These are phyloP conservation scores for Oenanthe sinensis DNA, from an alignment of 129 eudicot species.

Conservation along the genomic window DNA sequence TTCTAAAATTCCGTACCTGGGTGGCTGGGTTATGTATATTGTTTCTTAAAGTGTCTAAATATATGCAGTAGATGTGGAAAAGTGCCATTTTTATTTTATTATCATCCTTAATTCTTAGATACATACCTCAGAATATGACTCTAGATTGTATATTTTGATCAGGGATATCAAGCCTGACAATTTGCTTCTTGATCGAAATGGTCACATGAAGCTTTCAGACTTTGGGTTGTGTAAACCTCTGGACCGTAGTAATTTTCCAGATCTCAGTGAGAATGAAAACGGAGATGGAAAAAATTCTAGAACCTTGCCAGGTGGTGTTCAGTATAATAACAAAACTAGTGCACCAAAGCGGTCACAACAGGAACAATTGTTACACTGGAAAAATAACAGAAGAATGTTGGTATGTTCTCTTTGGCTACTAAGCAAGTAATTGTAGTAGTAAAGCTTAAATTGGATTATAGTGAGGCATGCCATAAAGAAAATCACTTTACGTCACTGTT, in stretches of 20 bases:
- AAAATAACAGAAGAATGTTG: conserved; percentile 24
- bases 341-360: conserved; percentile 15
- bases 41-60: neutral
- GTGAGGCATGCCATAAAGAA: conserved; percentile 1
- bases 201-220: conserved; percentile 23
- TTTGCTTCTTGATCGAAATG: conserved; percentile 20
- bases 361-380: conserved; percentile 20
- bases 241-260: conserved; percentile 19
- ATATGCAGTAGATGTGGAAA: neutral
- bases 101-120: neutral
- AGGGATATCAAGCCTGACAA: conserved; percentile 26
- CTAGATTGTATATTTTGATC: neutral
- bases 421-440: neutral
- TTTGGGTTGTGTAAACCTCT: conserved; percentile 23
- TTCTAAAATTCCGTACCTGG: neutral
- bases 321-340: neutral
- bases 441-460: neutral
- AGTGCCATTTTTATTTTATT: neutral
- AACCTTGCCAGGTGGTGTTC: neutral
- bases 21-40: neutral
- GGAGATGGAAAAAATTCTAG: conserved; percentile 16
- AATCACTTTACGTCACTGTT: neutral
- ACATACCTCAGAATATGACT: neutral
- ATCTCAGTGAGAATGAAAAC: conserved; percentile 8
- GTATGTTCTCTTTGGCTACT: conserved; percentile 8